These are phyloP conservation scores for Metarhizium rileyi DNA, from an alignment of 2,329 filamentous ascomycete species.

Conservation along the genomic window DNA sequence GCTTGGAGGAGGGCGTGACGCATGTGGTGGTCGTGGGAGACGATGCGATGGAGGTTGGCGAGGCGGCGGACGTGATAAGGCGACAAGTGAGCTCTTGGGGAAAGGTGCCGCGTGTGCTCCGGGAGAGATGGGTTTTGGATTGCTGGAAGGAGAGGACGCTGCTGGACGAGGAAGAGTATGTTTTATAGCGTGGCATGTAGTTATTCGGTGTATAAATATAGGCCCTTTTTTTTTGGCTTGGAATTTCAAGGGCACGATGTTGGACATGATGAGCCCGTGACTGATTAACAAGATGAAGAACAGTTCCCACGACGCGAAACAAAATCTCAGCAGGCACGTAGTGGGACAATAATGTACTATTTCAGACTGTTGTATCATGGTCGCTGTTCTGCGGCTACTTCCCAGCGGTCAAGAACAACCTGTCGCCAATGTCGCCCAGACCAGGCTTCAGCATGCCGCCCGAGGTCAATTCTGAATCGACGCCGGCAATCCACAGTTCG, in stretches of 20 bases:
- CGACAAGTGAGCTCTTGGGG: slow-evolving; percentile 33
- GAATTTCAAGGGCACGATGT: too few relatives aligned
- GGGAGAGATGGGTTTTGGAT: slow-evolving; percentile 61
- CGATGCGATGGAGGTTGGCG: slow-evolving; percentile 27
- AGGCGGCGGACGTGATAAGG: slow-evolving; percentile 34
- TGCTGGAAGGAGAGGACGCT: slow-evolving; percentile 72
- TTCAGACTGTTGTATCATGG: too few relatives aligned
- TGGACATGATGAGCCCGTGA: too few relatives aligned
- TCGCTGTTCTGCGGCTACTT: slow-evolving; percentile 7
- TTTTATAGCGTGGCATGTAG: slow-evolving; percentile 11
- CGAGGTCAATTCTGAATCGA: slow-evolving; percentile 66
- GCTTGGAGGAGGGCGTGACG: slow-evolving; percentile 47
- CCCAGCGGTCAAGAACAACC: slow-evolving; percentile 65
- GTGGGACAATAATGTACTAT: too few relatives aligned
- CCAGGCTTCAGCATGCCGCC: slow-evolving; percentile 86
- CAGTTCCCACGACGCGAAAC: too few relatives aligned
- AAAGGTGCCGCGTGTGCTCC: slow-evolving; percentile 59
- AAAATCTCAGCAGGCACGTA: background rate
- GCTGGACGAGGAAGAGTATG: slow-evolving; percentile 65
- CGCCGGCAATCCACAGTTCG: slow-evolving; percentile 72
- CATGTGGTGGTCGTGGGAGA: slow-evolving; percentile 54
- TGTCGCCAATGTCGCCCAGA: slow-evolving; percentile 81
- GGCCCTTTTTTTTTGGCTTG: too few relatives aligned
- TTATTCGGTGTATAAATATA: background rate
- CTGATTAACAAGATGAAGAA: too few relatives aligned